Base-by-base conservation (phyloP, 2,329 filamentous ascomycete species). In the Clonostachys sp. region DNA sequence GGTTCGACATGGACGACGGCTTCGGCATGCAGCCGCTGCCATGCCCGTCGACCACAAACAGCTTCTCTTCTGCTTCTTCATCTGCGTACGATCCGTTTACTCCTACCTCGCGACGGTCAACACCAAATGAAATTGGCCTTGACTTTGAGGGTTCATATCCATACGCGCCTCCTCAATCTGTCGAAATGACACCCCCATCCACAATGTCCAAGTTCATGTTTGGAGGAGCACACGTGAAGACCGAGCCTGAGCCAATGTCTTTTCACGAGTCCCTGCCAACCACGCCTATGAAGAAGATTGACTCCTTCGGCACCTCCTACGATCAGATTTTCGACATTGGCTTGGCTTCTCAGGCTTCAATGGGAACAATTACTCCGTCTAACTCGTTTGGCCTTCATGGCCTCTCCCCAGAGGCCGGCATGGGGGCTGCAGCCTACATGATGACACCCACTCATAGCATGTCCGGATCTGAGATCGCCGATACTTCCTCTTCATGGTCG, bases 51-150 rank as follows among this genome's bases (percentile, higher is more conserved):
- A 57, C 62, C 36, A 55, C 58, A 34, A 60, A 57, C 36, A 71
- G 66, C 59, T 71, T 68, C 53, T 70, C 68, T 7, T 67, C 67
- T 9, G 60, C 63, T 33, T 68, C 66, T 4, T 57, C 57, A 30
- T 69, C 67, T 34, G 54, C 58, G 45, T 73, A 70, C 62, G 70
- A 70, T 39, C 63, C 70, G 24, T 73, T 67, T 50, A 74, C 71
- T 39, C 38, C n/a, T 41, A 66, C 62, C 33, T 73, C 72, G 48
- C 62, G 68, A 57, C 66, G 70, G 47, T 73, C 71, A 41, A 69
- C 69, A 16, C 69, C 71, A 9, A 61, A 68, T 52, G 61, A 65
- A 47, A 58, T 65, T 36, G 56, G 55, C 45, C 55, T 72, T 51
- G 65, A 68, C 41, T 69, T 68, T 51, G 64, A 71, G 16, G 58